A percentile compares a stretch with the other conserved stretches of the same genome.
Evolutionary conservation across 805 yeast species (phyloP).

Genomic region (Lachancea mirantina): DNA sequence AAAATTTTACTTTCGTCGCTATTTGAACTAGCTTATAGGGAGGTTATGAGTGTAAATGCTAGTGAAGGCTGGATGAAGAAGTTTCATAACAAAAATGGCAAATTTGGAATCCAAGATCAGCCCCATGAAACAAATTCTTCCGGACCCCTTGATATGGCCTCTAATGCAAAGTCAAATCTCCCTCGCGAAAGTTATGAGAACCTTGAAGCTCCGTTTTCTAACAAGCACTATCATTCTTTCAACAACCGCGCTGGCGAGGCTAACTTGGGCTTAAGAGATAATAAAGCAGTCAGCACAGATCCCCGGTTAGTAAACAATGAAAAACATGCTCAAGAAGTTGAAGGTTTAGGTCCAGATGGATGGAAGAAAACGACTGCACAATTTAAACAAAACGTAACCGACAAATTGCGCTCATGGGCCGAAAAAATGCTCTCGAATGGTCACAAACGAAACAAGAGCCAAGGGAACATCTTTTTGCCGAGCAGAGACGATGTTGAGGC

Average conservation of each 20-base stretch:
- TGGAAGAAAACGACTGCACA: constrained; percentile 40
- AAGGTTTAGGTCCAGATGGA: constrained; percentile 68
- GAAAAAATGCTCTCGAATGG: constrained; percentile 34
- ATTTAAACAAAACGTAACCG: constrained; percentile 46
- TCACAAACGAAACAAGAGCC: constrained; percentile 30
- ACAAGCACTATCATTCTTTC: constrained; percentile 45
- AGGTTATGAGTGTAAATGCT: constrained; percentile 40
- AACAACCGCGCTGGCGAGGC: constrained; percentile 86
- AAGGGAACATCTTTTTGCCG: constrained; percentile 41
- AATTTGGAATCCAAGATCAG: constrained; percentile 9
- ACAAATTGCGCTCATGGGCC: constrained; percentile 52
- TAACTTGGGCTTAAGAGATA: constrained; percentile 76
- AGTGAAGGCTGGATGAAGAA: constrained; percentile 40
- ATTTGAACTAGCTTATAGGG: constrained; percentile 70
- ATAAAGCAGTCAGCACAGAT: constrained; percentile 74
- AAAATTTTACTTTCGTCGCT: constrained; percentile 46
- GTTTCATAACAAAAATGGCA: constrained; percentile 34
- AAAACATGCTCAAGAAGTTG: constrained; percentile 65
- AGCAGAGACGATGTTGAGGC: constrained; percentile 48
- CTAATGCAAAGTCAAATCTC: constrained; percentile 7
- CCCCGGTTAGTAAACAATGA: constrained; percentile 64
- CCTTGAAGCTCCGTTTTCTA: not conserved
- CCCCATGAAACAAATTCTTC: constrained; percentile 4
- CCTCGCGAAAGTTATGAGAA: constrained; percentile 8
- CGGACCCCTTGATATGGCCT: constrained; percentile 21